Conservation (phyloP, 1,139 yeast genomes). For the Suhomyces terraborum region DNA sequence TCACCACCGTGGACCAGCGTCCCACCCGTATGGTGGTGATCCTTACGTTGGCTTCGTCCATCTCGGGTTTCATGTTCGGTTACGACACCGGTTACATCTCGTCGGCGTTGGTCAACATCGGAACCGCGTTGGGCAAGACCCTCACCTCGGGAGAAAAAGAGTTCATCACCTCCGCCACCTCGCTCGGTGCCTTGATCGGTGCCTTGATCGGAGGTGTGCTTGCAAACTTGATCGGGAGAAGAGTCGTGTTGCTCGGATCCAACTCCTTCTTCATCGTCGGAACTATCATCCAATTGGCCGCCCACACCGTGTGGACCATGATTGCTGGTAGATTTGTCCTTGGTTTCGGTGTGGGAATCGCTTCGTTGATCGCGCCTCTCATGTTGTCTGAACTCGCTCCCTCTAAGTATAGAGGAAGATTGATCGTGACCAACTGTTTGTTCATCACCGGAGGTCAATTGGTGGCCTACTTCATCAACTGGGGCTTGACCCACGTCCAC, state of each 20-base stretch:
- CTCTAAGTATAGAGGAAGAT: slow-evolving; percentile 84
- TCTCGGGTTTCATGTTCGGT: slow-evolving; percentile 95
- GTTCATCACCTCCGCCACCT: slow-evolving; percentile 91
- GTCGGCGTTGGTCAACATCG: slow-evolving; percentile 83
- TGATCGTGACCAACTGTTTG: slow-evolving; percentile 66
- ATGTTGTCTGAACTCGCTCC: slow-evolving; percentile 94
- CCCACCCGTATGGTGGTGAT: slow-evolving; percentile 67
- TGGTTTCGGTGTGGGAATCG: slow-evolving; percentile 97
- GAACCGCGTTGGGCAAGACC: slow-evolving; percentile 59
- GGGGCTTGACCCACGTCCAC: slow-evolving; percentile 70
- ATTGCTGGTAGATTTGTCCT: slow-evolving; percentile 84
- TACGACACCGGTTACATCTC: slow-evolving; percentile 96
- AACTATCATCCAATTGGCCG: slow-evolving; percentile 77
- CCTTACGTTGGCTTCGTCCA: slow-evolving; percentile 77
- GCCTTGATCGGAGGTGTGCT: slow-evolving; percentile 73
- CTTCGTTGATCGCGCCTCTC: slow-evolving; percentile 86
- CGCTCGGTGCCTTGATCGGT: slow-evolving; percentile 85
- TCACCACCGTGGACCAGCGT: slow-evolving; percentile 28
- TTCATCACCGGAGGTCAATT: slow-evolving; percentile 90
- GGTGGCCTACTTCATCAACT: slow-evolving; percentile 89
- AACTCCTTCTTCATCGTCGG: slow-evolving; percentile 81
- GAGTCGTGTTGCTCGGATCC: slow-evolving; percentile 75
- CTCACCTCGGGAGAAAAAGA: slow-evolving; percentile 80
- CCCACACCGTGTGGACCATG: slow-evolving; percentile 87
- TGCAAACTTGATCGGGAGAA: slow-evolving; percentile 84